A percentile compares a stretch with the other conserved stretches of the same genome.
Conservation (phyloP, 495 filamentous ascomycete genomes). For the Xylaria cubensis region DNA sequence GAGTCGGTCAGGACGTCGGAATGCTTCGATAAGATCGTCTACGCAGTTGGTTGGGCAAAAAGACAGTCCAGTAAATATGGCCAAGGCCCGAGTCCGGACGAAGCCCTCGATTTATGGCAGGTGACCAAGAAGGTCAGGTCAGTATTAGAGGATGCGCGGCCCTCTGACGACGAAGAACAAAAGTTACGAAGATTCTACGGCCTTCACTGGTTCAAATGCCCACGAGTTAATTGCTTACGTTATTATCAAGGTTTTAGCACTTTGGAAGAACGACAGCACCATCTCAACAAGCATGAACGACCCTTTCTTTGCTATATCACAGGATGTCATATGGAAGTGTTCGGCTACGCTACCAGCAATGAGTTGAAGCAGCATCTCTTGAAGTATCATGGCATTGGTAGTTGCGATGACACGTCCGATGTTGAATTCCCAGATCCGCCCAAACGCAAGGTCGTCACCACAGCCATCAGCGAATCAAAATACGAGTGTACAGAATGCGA, state of each 20-base stretch:
- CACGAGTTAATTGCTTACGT: conserved; percentile 46
- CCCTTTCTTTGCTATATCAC: conserved; percentile 47
- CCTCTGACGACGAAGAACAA: conserved; percentile 3
- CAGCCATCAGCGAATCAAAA: conserved; percentile 12
- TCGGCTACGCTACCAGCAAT: conserved; percentile 44
- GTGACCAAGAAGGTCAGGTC: conserved; percentile 37
- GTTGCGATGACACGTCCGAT: conserved; percentile 8
- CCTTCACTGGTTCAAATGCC: conserved; percentile 47
- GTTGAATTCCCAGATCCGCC: conserved; percentile 28
- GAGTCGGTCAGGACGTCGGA: background rate
- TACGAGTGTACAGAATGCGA: conserved; percentile 52
- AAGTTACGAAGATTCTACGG: conserved; percentile 44
- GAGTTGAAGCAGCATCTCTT: conserved; percentile 48
- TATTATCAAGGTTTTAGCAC: conserved; percentile 50
- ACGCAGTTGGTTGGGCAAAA: conserved; percentile 27
- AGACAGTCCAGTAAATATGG: conserved; percentile 19
- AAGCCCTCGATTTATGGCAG: conserved; percentile 31
- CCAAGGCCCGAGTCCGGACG: conserved; percentile 21
- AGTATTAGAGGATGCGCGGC: conserved; percentile 22
- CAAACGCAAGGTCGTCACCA: background rate
- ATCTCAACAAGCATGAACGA: conserved; percentile 46
- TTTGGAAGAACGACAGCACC: conserved; percentile 36
- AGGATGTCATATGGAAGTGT: conserved; percentile 39
- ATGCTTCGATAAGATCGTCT: conserved; percentile 17
- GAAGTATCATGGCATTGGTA: conserved; percentile 29